phyloP scores from a whole-genome alignment of 2,329 filamentous ascomycete genomes.

The Cladosporium sp. region DNA sequence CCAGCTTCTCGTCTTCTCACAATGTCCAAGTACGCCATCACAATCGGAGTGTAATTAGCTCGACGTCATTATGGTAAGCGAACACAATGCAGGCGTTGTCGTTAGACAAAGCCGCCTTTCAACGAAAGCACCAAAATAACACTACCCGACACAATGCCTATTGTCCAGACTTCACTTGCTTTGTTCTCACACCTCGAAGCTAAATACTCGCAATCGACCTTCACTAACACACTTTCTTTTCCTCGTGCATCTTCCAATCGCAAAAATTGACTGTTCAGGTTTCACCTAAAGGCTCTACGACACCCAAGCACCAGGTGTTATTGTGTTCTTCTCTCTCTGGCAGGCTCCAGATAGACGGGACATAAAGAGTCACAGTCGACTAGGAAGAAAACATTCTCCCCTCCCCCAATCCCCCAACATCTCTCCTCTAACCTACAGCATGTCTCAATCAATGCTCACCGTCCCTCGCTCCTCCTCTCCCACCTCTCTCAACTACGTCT shows the following conservation, averaged over 20 bases:
- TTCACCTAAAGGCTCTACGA: not conserved
- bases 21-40: no score
- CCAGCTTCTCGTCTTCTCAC: no score
- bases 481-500: constrained; percentile 7
- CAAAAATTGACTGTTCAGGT: not conserved
- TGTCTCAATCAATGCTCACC: no score
- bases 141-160: not conserved
- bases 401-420: not conserved
- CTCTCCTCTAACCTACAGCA: no score
- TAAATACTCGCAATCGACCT: no score
- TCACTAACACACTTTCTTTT: not conserved
- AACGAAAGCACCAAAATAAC: not conserved
- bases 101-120: not conserved
- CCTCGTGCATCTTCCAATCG: not conserved
- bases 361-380: not conserved
- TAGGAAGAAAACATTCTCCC: not conserved
- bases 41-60: no score
- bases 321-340: constrained; percentile 1
- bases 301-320: not conserved
- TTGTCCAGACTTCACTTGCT: not conserved
- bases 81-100: not conserved
- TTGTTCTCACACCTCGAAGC: not conserved
- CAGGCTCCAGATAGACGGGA: constrained; percentile 5
- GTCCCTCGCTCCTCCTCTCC: not conserved
- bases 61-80: not conserved